A percentile compares a stretch with the other conserved stretches of the same genome.
phyloP scores from a whole-genome alignment of 352 stramenopile species.

The Phytopythium mirpurense region DNA sequence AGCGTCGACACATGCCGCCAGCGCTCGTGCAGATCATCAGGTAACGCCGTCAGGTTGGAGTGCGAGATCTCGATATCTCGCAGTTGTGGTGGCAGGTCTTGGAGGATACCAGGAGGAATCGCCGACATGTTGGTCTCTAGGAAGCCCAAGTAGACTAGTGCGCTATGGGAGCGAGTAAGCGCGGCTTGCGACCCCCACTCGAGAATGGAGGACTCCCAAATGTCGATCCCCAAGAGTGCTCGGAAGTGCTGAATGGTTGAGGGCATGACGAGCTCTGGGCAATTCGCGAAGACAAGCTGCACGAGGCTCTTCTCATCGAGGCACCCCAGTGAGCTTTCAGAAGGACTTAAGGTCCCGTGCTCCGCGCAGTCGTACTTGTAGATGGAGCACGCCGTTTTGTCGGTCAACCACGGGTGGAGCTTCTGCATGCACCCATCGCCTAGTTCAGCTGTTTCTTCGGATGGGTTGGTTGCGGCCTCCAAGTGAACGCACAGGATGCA shows the following conservation, averaged over 20 bases:
- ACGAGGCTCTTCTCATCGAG: constrained; percentile 14
- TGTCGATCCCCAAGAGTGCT: constrained; percentile 17
- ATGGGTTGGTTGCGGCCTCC: background rate
- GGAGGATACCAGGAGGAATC: constrained; percentile 9
- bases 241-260: constrained; percentile 10
- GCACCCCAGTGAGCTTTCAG: background rate
- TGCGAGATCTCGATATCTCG: constrained; percentile 17
- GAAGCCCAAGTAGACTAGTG: constrained; percentile 18
- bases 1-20: constrained; percentile 12
- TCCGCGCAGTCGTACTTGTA: constrained; percentile 15
- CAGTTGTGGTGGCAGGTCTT: constrained; percentile 11
- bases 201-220: constrained; percentile 18
- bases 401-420: constrained; percentile 9
- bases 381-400: constrained; percentile 10
- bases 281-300: constrained; percentile 18
- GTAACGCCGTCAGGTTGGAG: constrained; percentile 15
- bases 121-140: constrained; percentile 11
- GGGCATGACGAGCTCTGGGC: constrained; percentile 11
- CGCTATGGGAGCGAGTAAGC: constrained; percentile 5
- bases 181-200: constrained; percentile 10
- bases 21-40: constrained; percentile 11
- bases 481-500: constrained; percentile 4
- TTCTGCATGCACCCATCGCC: background rate
- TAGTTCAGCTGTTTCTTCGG: no score
- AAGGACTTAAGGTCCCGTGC: constrained; percentile 6